These are phyloP conservation scores for Xylariaceae sp. DNA, from an alignment of 2,329 filamentous ascomycete species.

Conservation along the genomic window DNA sequence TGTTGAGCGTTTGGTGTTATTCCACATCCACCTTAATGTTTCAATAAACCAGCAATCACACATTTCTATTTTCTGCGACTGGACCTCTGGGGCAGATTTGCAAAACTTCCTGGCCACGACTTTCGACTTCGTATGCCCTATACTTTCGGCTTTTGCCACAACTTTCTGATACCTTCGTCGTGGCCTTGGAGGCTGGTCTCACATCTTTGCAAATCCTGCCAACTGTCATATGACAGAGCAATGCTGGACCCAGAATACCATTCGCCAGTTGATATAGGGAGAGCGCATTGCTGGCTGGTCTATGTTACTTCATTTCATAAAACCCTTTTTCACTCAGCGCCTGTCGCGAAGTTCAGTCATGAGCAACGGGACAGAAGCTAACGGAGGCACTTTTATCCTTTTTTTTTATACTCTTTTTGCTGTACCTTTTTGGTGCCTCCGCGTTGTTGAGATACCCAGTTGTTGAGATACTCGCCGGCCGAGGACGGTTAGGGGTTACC, in stretches of 20 bases:
- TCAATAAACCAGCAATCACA: slow-evolving; percentile 38
- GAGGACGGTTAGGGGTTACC: slow-evolving; percentile 27
- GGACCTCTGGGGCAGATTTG: slow-evolving; percentile 2
- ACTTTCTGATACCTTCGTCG: slow-evolving; percentile 16
- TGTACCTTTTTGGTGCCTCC: slow-evolving; percentile 23
- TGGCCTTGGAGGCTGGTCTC: slow-evolving; percentile 17
- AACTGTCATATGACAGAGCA: background rate
- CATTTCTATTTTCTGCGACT: slow-evolving; percentile 14
- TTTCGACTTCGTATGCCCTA: slow-evolving; percentile 14
- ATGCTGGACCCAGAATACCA: slow-evolving; percentile 5
- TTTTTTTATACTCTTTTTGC: slow-evolving; percentile 16
- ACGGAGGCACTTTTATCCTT: slow-evolving; percentile 24
- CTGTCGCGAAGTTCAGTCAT: slow-evolving; percentile 14
- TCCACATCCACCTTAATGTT: slow-evolving; percentile 39
- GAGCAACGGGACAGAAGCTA: slow-evolving; percentile 14
- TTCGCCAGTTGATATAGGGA: slow-evolving; percentile 14
- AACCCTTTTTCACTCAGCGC: slow-evolving; percentile 15
- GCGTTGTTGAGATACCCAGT: slow-evolving; percentile 35
- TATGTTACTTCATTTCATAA: slow-evolving; percentile 22
- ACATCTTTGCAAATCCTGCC: slow-evolving; percentile 11
- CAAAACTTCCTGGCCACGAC: slow-evolving; percentile 7
- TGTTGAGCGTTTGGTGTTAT: slow-evolving; percentile 40
- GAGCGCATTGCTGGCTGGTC: slow-evolving; percentile 29
- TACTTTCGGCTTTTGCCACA: slow-evolving; percentile 4
- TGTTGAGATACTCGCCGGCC: slow-evolving; percentile 34